Percentiles rank a stretch among this genome's conserved stretches.
These are phyloP conservation scores for Bisporella sp. DNA, from an alignment of 2,329 filamentous ascomycete genomes.

Conservation along the genomic window DNA sequence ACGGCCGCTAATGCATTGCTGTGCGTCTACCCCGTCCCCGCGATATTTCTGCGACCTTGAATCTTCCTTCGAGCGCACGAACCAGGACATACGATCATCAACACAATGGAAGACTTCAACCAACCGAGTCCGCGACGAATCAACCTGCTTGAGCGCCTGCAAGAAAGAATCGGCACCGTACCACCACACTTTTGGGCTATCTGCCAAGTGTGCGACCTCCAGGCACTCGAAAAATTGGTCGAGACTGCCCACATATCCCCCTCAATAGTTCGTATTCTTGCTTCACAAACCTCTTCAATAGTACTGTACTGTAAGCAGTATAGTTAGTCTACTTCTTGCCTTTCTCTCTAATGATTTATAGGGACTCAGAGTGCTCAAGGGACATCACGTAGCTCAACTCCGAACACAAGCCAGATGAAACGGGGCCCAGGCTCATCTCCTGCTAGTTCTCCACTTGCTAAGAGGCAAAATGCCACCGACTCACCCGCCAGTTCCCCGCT, in stretches of 20 bases:
- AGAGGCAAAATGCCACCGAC: slow-evolving; percentile 9
- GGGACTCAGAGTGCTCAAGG: slow-evolving; percentile 5
- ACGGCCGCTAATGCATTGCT: no score
- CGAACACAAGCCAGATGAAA: not conserved
- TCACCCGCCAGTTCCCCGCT: no score
- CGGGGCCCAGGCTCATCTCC: slow-evolving; percentile 1
- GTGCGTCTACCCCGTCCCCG: no score
- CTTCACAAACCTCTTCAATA: slow-evolving; percentile 6
- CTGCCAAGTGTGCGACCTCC: slow-evolving; percentile 12
- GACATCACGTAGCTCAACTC: slow-evolving; percentile 3
- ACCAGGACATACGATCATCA: no score
- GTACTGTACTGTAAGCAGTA: slow-evolving; percentile 10
- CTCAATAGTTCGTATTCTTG: slow-evolving; percentile 1
- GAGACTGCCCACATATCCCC: slow-evolving; percentile 1
- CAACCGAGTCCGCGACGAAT: slow-evolving; percentile 10
- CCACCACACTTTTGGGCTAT: slow-evolving; percentile 13
- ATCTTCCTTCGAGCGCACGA: no score
- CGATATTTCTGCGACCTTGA: no score
- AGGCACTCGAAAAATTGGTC: slow-evolving; percentile 8
- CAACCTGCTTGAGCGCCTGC: slow-evolving; percentile 7
- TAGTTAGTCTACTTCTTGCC: slow-evolving; percentile 1
- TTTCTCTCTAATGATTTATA: slow-evolving; percentile 11
- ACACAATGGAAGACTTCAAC: slow-evolving; percentile 14
- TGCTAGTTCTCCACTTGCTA: slow-evolving; percentile 4
- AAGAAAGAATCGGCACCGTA: slow-evolving; percentile 8